A percentile compares a stretch with the other conserved stretches of the same genome.
phyloP scores from a whole-genome alignment of 805 yeast genomes.

The Pichia cabralensis region DNA sequence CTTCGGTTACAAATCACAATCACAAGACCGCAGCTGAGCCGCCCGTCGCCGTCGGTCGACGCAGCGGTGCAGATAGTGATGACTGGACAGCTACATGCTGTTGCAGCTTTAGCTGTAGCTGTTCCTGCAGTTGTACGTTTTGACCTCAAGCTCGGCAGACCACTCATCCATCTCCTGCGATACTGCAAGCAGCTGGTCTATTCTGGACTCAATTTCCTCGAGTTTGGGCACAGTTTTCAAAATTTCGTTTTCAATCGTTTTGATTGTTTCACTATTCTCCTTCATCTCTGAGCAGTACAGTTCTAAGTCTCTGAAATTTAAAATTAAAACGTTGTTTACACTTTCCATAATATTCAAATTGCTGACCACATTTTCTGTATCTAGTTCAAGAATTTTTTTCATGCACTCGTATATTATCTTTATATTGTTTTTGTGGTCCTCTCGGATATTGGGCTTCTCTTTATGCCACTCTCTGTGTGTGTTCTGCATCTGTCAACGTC shows the following conservation, averaged over 20 bases:
- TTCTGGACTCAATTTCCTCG: background rate
- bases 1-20: too few species aligned
- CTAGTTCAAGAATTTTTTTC: constrained; percentile 25
- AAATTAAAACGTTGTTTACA: constrained; percentile 47
- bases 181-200: background rate
- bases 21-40: too few species aligned
- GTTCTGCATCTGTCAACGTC: too few species aligned
- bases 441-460: too few species aligned
- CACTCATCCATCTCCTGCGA: constrained; percentile 47
- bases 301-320: constrained; percentile 40
- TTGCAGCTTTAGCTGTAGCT: too few species aligned
- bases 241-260: constrained; percentile 1
- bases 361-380: constrained; percentile 26
- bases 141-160: constrained; percentile 42
- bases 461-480: too few species aligned
- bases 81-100: too few species aligned
- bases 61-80: too few species aligned
- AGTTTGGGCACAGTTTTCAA: background rate
- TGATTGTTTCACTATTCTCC: background rate
- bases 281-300: constrained; percentile 20
- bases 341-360: constrained; percentile 42
- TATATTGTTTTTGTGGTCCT: too few species aligned
- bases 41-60: too few species aligned
- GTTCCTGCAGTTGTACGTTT: too few species aligned
- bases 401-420: constrained; percentile 24